phyloP scores from a whole-genome alignment of 1,284 basidiomycete species.

The Ganoderma lucidum region DNA sequence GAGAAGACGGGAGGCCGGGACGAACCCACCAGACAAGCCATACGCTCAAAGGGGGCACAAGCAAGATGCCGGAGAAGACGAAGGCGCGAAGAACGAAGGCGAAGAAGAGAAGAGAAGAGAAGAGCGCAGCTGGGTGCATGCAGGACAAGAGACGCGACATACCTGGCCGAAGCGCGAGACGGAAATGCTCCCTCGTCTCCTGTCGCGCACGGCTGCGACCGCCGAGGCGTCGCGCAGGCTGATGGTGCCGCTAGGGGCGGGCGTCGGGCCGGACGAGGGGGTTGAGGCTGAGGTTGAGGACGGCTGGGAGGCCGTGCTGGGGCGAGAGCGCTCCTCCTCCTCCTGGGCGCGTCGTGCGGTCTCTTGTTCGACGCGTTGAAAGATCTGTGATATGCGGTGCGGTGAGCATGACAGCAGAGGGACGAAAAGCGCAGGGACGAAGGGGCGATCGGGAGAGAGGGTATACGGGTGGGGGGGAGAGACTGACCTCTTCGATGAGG shows the following conservation, averaged over 20 bases:
- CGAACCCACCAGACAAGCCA: background rate
- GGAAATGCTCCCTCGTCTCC: slow-evolving; percentile 37
- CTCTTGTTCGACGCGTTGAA: slow-evolving; percentile 39
- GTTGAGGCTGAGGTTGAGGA: slow-evolving; percentile 9
- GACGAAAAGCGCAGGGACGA: background rate
- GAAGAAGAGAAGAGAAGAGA: background rate
- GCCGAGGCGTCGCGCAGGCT: slow-evolving; percentile 10
- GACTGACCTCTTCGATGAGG: slow-evolving; percentile 35
- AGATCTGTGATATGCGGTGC: slow-evolving; percentile 30
- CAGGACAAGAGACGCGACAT: slow-evolving; percentile 13
- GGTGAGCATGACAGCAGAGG: background rate
- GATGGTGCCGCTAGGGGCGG: slow-evolving; percentile 4
- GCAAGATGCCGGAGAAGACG: slow-evolving; percentile 1
- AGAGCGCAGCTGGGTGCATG: background rate
- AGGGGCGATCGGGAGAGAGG: background rate
- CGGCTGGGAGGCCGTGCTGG: slow-evolving; percentile 20
- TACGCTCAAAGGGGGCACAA: background rate
- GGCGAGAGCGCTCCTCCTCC: slow-evolving; percentile 23
- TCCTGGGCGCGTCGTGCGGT: slow-evolving; percentile 36
- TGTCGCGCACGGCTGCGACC: slow-evolving; percentile 18
- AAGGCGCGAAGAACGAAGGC: slow-evolving; percentile 6
- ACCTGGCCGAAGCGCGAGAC: slow-evolving; percentile 40
- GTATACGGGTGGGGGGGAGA: background rate
- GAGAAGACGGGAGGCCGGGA: slow-evolving; percentile 1
- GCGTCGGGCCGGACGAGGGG: background rate